Percentiles rank a stretch among this genome's conserved stretches.
phyloP scores from a whole-genome alignment of 2,329 filamentous ascomycete species.

The Raffaelea albimanens region DNA sequence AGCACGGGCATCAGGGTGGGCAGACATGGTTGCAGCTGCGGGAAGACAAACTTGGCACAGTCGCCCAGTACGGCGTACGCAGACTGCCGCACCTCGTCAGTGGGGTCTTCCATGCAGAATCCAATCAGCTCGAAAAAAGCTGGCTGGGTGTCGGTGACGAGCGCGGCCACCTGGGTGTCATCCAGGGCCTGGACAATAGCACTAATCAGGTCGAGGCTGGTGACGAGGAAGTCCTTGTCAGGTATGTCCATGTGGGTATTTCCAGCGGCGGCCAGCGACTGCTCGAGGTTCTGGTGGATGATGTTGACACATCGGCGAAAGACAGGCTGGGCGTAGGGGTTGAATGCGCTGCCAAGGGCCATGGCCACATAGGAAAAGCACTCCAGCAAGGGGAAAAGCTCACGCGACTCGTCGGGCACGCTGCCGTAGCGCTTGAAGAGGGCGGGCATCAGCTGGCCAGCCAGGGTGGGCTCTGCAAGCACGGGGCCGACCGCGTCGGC shows the following conservation, averaged over 20 bases:
- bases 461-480: constrained; percentile 71
- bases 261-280: constrained; percentile 59
- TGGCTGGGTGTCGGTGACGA: constrained; percentile 67
- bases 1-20: constrained; percentile 67
- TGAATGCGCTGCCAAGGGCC: constrained; percentile 72
- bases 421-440: constrained; percentile 81
- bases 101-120: constrained; percentile 84
- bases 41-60: constrained; percentile 86
- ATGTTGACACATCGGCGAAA: constrained; percentile 84
- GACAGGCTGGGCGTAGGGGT: constrained; percentile 76
- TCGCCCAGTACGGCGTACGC: constrained; percentile 92
- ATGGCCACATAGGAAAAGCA: constrained; percentile 91
- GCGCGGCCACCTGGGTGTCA: constrained; percentile 59
- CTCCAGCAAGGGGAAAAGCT: constrained; percentile 91
- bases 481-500: constrained; percentile 82
- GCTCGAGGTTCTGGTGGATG: constrained; percentile 83
- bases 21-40: constrained; percentile 66
- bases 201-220: constrained; percentile 85
- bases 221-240: constrained; percentile 95
- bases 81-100: constrained; percentile 91
- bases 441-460: constrained; percentile 82
- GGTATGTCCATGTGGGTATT: constrained; percentile 65
- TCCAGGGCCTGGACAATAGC: constrained; percentile 87
- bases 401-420: constrained; percentile 78
- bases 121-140: constrained; percentile 84